Percentiles rank a stretch among this genome's conserved stretches.
Evolutionary conservation across 306 rosid species (phyloP).

Genomic region (Betula pendula): DNA sequence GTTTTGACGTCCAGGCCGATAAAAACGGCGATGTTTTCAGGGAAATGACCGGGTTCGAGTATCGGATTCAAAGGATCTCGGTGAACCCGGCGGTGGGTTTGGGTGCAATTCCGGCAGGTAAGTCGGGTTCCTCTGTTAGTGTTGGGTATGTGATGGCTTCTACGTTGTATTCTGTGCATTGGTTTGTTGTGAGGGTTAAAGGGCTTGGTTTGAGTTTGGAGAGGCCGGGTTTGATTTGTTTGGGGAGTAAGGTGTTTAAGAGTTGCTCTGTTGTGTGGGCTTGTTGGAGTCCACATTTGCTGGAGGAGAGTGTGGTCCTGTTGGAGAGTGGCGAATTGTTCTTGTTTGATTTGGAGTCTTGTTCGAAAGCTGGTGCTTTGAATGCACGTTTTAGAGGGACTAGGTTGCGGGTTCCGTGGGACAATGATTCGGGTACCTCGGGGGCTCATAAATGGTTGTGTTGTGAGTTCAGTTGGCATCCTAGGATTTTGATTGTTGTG

Average conservation of each 20-base stretch:
- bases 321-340: constrained; percentile 52
- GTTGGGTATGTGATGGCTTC: no score
- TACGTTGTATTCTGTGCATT: constrained; percentile 52
- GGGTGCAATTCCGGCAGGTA: not conserved
- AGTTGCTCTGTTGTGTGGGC: constrained; percentile 48
- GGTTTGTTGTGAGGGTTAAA: constrained; percentile 43
- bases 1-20: constrained; percentile 20
- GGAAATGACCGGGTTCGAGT: constrained; percentile 19
- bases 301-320: constrained; percentile 56
- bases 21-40: constrained; percentile 25
- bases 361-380: no score
- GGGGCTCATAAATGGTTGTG: no score
- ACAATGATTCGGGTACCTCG: no score
- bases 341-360: no score
- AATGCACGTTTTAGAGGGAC: no score
- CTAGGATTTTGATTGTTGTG: no score
- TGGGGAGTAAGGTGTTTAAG: constrained; percentile 54
- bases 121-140: constrained; percentile 19
- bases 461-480: no score
- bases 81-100: constrained; percentile 36
- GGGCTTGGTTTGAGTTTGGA: constrained; percentile 18
- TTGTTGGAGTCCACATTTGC: constrained; percentile 67
- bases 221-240: constrained; percentile 28
- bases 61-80: constrained; percentile 41
- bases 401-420: no score